Evolutionary conservation across 768 basidiomycete genomes (phyloP).

Genomic region (Inosperma sp.): DNA sequence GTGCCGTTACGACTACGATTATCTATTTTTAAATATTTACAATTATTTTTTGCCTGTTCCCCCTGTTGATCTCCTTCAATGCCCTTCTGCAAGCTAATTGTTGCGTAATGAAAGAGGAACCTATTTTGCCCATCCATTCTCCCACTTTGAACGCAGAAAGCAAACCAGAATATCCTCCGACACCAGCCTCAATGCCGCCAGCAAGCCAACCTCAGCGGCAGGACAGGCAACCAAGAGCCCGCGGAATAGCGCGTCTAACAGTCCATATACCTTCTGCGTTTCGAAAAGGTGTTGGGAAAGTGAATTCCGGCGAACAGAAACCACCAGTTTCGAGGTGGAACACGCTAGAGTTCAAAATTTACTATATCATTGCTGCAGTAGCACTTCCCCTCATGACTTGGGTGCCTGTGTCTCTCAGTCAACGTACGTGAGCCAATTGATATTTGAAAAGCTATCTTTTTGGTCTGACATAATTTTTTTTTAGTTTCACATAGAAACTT

Average conservation of each 20-base stretch:
- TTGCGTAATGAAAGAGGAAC: slow-evolving; percentile 1
- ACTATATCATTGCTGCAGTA: slow-evolving; percentile 55
- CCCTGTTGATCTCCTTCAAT: not conserved
- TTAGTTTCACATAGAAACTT: slow-evolving; percentile 77
- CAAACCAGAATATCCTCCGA: slow-evolving; percentile 1
- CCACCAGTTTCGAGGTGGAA: slow-evolving; percentile 60
- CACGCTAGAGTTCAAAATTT: slow-evolving; percentile 76
- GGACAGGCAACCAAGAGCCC: slow-evolving; percentile 7
- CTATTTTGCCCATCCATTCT: not conserved
- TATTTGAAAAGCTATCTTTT: too few species aligned
- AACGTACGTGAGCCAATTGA: slow-evolving; percentile 56
- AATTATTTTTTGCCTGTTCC: too few species aligned
- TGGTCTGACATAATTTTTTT: slow-evolving; percentile 1
- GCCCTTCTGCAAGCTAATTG: too few species aligned
- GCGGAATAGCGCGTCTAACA: slow-evolving; percentile 22
- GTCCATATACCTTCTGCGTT: slow-evolving; percentile 26
- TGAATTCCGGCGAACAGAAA: slow-evolving; percentile 6
- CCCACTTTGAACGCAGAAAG: not conserved
- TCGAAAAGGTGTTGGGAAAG: slow-evolving; percentile 8
- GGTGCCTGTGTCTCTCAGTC: slow-evolving; percentile 69
- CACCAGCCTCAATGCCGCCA: slow-evolving; percentile 1
- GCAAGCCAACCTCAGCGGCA: not conserved
- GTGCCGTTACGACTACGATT: too few species aligned
- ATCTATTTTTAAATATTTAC: too few species aligned
- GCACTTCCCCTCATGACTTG: slow-evolving; percentile 73